Percentiles rank a stretch among this genome's conserved stretches.
Evolutionary conservation across 495 filamentous ascomycete genomes (phyloP).

Genomic region (Aspergillus saccharolyticus): DNA sequence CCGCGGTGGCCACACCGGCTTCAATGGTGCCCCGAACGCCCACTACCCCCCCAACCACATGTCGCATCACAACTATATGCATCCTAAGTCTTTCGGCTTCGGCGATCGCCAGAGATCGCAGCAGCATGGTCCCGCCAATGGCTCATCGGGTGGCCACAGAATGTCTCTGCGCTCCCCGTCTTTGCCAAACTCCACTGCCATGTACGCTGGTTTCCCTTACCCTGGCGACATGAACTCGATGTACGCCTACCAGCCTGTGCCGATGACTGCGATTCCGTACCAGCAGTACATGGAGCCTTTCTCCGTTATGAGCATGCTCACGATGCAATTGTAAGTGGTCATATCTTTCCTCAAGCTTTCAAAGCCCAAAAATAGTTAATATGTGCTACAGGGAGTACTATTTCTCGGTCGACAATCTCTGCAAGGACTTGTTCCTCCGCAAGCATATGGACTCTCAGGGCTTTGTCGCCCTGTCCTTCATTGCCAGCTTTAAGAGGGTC

Average conservation of each 20-base stretch:
- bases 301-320: slow-evolving; percentile 52
- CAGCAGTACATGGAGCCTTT: slow-evolving; percentile 54
- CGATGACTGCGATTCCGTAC: slow-evolving; percentile 61
- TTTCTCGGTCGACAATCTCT: slow-evolving; percentile 92
- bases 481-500: slow-evolving; percentile 81
- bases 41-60: slow-evolving; percentile 46
- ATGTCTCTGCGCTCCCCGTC: slow-evolving; percentile 48
- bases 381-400: slow-evolving; percentile 69
- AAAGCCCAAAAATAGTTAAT: not conserved
- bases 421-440: slow-evolving; percentile 87
- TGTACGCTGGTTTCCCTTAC: slow-evolving; percentile 37
- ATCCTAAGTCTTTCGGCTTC: slow-evolving; percentile 36
- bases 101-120: slow-evolving; percentile 41
- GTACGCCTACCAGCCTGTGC: slow-evolving; percentile 49
- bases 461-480: slow-evolving; percentile 72
- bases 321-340: slow-evolving; percentile 60
- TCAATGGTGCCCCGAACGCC: slow-evolving; percentile 36
- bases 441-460: slow-evolving; percentile 92
- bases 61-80: slow-evolving; percentile 37
- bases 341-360: not conserved
- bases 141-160: slow-evolving; percentile 31
- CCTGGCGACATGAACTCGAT: slow-evolving; percentile 39
- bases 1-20: slow-evolving; percentile 41
- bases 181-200: slow-evolving; percentile 35
- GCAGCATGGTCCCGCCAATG: slow-evolving; percentile 30